Base-by-base conservation (phyloP, 768 basidiomycete species). In the Trametes gibbosa region DNA sequence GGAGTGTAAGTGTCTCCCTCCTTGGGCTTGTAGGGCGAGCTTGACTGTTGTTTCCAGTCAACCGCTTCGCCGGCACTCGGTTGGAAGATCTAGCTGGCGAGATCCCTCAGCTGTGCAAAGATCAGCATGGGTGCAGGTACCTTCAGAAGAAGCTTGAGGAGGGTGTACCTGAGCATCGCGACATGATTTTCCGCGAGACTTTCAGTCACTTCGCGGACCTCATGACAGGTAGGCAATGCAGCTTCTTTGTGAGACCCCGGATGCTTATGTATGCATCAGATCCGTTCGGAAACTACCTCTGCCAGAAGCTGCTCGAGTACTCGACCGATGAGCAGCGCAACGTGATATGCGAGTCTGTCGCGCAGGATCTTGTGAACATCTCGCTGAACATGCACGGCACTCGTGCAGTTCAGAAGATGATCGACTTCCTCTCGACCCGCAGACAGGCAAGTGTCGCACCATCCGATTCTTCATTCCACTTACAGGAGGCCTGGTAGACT, bases 341-440 rank as follows among this genome's bases (percentile, higher is more conserved):
- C 69, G 81, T 93, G 34, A 96, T 98, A 57, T 97, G 97, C 76
- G 96, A 98, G 72, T 95, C 93, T 24, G 96, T 99, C 50, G 93
- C 95, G 34, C 91, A 95, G 69, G 97, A 99, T 67, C 83, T 99
- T 50, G 97, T 99, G 68, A 94, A 89, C 71, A 98, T 99, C 69
- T 97, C 95, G 34, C 80, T 99, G 63, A 99, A 99, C 76, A 99
- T 99, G 97, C 97, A 99, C 74, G 97, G 97, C 32, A 99, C 97
- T 32, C 87, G 97, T 61, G 97, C 97, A 25, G 97, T 98, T 58
- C 97, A 99, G 79, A 98, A 98, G 79, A 98, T 98, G 96, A 97
- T 99, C 63, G 97, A 99, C 74, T 98, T 97, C 80, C 77, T 99
- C 70, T 96, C 95, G 21, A 94, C 92, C 53, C 87, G 92, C 68